phyloP scores from a whole-genome alignment of 2,329 filamentous ascomycete genomes.

The Pestalotiopsis sp. region DNA sequence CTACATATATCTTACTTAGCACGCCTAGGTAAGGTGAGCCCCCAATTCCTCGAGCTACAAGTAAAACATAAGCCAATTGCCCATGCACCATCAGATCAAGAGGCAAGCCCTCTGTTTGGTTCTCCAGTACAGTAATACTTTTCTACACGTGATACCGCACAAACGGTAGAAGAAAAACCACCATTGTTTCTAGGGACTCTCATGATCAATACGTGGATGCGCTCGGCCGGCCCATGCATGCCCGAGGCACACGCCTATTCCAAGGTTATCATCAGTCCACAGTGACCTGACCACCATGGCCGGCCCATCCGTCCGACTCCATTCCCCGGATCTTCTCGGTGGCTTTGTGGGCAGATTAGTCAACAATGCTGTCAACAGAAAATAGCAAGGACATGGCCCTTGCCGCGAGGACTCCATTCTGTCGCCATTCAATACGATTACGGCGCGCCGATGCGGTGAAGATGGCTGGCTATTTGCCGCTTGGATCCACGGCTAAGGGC shows the following conservation, averaged over 20 bases:
- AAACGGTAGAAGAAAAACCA: too few species aligned
- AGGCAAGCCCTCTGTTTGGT: too few species aligned
- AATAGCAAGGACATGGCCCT: not conserved
- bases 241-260: not conserved
- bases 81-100: too few species aligned
- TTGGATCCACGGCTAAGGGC: not conserved
- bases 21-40: too few species aligned
- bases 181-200: not conserved
- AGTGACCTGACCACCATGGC: not conserved
- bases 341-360: conserved; percentile 9
- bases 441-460: conserved; percentile 5
- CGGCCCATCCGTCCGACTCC: conserved; percentile 4
- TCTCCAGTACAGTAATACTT: too few species aligned
- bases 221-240: too few species aligned
- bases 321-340: conserved; percentile 8
- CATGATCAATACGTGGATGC: not conserved
- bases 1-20: too few species aligned
- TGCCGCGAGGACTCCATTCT: not conserved
- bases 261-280: not conserved
- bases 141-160: too few species aligned
- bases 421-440: not conserved
- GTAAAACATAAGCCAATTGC: too few species aligned
- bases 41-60: too few species aligned
- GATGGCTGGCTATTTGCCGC: not conserved
- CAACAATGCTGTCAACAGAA: conserved; percentile 4